phyloP scores from a whole-genome alignment of 352 stramenopile species.

The Phytophthora colocasiae region DNA sequence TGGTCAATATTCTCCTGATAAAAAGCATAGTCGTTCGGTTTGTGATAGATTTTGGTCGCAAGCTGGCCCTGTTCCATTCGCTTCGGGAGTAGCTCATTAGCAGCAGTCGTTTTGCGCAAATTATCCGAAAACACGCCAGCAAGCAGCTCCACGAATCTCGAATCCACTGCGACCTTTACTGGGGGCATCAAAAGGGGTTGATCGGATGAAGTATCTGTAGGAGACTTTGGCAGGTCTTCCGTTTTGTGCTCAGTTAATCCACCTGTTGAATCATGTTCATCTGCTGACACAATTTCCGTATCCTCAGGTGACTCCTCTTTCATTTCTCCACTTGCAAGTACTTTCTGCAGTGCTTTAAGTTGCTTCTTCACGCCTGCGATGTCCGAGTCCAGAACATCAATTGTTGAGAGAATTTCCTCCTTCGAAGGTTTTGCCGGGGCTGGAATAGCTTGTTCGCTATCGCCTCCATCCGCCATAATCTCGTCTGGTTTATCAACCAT shows the following conservation, averaged over 20 bases:
- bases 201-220: constrained; percentile 11
- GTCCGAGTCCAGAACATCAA: constrained; percentile 75
- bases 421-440: constrained; percentile 55
- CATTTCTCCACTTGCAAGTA: constrained; percentile 56
- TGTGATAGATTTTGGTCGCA: constrained; percentile 71
- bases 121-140: constrained; percentile 76
- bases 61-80: constrained; percentile 51
- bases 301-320: constrained; percentile 55
- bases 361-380: constrained; percentile 80
- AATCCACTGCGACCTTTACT: constrained; percentile 69
- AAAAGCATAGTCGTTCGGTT: constrained; percentile 78
- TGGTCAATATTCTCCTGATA: constrained; percentile 78
- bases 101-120: constrained; percentile 46
- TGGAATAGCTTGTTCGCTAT: constrained; percentile 15
- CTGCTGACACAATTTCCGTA: constrained; percentile 45
- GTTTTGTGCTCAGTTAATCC: constrained; percentile 1
- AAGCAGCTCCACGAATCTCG: constrained; percentile 66
- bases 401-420: constrained; percentile 81
- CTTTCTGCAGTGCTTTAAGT: constrained; percentile 59
- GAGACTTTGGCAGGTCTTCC: constrained; percentile 1
- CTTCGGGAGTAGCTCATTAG: constrained; percentile 71
- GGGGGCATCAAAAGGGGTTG: constrained; percentile 18
- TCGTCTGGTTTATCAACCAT: constrained; percentile 9
- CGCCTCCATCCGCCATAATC: constrained; percentile 5
- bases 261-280: constrained; percentile 5